Evolutionary conservation across 192 early-diverging fungal species (phyloP).

Genomic region (Umbelopsis isabellina): DNA sequence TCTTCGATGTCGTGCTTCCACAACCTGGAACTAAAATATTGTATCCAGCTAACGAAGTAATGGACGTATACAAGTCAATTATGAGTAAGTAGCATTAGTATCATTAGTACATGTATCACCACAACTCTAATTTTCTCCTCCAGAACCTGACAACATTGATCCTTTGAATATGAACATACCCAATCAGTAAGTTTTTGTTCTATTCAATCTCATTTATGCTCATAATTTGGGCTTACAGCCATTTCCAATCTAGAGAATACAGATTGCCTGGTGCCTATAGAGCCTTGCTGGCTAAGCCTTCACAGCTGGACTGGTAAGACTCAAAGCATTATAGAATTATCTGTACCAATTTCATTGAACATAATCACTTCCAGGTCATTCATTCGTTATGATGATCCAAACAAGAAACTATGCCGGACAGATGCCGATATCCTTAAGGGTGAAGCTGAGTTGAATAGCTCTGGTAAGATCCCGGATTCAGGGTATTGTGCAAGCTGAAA

Average conservation of each 20-base stretch:
- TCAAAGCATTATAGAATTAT: not conserved
- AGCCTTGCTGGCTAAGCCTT: constrained; percentile 59
- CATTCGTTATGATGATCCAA: constrained; percentile 68
- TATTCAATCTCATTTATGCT: not conserved
- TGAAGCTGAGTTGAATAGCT: constrained; percentile 36
- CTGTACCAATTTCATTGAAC: not conserved
- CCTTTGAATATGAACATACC: constrained; percentile 64
- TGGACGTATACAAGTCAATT: constrained; percentile 63
- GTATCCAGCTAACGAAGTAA: constrained; percentile 81
- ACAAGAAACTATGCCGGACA: constrained; percentile 56
- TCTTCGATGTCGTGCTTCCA: constrained; percentile 92
- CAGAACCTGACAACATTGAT: constrained; percentile 62
- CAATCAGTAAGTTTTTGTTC: constrained; percentile 44
- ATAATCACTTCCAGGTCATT: constrained; percentile 47
- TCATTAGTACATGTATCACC: no score
- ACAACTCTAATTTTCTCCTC: no score
- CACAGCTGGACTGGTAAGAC: constrained; percentile 54
- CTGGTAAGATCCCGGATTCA: constrained; percentile 29
- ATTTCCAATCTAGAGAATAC: constrained; percentile 47
- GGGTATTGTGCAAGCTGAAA: not conserved
- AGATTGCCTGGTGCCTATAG: constrained; percentile 71
- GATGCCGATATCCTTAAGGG: constrained; percentile 67
- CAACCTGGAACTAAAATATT: constrained; percentile 78
- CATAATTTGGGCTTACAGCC: no score
- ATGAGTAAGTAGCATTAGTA: constrained; percentile 54